Evolutionary conservation across 495 filamentous ascomycete genomes (phyloP), one percentile per base, ranked within the genome.

Genomic region (Aspergillus bridgeri): DNA sequence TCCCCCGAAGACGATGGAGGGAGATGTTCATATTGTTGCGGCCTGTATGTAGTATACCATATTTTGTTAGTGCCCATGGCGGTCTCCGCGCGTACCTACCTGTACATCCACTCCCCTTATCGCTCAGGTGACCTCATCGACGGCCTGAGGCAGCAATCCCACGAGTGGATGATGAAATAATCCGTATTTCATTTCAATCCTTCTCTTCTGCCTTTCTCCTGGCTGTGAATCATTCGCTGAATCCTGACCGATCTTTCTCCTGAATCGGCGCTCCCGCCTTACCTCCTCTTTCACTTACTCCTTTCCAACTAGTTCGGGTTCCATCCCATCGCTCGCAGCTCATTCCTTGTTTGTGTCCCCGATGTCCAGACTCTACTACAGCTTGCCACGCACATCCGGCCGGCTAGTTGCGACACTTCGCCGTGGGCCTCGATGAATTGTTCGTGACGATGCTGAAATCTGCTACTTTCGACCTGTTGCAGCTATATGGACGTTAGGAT

Each of bases 1-100:
- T 68, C 64, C 64, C 63, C 29, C 67, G 55, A 68, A 57, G 63
- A 70, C 5, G 29, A 33, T 33, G 29, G 29, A 11, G 8, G 13
- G 29, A 33, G 29, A 9, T 29, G 27, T 38, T 38, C 33, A 38
- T 38, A 38, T 38, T 58, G 59, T 67, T 65, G 64, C 64, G 43
- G 33, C 42, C 21, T 33, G 23, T 19, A 51, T 51, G 48, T 29
- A 51, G 11, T 29, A 51, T 51, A 51, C 33, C 17, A 38, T 33
- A 15, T 19, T 0, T 51, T 29, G 24, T 50, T 50, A 24, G 29
- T 50, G 29, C 22, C 11, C 0, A 38, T 38, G 33, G 33, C 33
- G 13, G 33, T 38, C 13, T 38, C 33, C 3, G 33, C 33, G 33
- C 33, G 33, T 38, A 38, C 7, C 33, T 38, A 38, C 33, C 1